Percentiles rank a stretch among this genome's conserved stretches.
These are phyloP conservation scores for Gracilaria gracilis DNA, from an alignment of 23 red algal genomes.

Conservation along the genomic window DNA sequence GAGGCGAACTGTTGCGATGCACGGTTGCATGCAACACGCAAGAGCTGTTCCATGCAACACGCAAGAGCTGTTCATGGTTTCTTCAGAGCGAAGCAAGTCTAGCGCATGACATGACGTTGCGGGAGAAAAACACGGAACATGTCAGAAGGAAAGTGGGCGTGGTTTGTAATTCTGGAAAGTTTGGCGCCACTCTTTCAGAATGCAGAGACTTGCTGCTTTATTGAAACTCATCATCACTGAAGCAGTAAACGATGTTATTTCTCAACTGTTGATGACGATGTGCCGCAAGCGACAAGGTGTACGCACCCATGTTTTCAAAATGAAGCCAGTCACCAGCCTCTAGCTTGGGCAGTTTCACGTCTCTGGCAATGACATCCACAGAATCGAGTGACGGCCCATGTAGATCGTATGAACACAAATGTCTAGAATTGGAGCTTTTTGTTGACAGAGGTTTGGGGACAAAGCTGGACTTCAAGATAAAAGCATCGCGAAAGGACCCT, in stretches of 20 bases:
- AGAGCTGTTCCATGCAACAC: neutral
- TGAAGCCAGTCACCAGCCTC: conserved; percentile 85
- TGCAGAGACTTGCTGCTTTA: neutral
- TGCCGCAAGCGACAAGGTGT: conserved; percentile 80
- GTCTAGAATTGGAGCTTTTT: neutral
- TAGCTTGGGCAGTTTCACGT: conserved; percentile 67
- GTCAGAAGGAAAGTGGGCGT: neutral
- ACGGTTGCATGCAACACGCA: neutral
- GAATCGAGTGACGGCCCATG: conserved; percentile 86
- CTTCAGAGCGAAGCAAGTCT: no score
- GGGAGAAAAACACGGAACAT: neutral
- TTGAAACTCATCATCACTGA: neutral
- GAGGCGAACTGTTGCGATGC: neutral
- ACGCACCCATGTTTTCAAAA: conserved; percentile 92
- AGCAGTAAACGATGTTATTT: conserved; percentile 34
- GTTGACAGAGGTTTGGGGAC: conserved; percentile 23
- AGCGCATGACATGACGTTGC: no score
- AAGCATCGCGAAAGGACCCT: conserved; percentile 88
- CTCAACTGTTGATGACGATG: neutral
- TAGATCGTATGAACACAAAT: conserved; percentile 58
- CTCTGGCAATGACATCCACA: conserved; percentile 70
- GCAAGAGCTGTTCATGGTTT: neutral
- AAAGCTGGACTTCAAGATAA: conserved; percentile 66
- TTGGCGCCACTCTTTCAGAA: neutral
- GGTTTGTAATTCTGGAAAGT: neutral